A percentile compares a stretch with the other conserved stretches of the same genome.
phyloP scores from a whole-genome alignment of 2,329 filamentous ascomycete species.

The Monilinia polystroma region DNA sequence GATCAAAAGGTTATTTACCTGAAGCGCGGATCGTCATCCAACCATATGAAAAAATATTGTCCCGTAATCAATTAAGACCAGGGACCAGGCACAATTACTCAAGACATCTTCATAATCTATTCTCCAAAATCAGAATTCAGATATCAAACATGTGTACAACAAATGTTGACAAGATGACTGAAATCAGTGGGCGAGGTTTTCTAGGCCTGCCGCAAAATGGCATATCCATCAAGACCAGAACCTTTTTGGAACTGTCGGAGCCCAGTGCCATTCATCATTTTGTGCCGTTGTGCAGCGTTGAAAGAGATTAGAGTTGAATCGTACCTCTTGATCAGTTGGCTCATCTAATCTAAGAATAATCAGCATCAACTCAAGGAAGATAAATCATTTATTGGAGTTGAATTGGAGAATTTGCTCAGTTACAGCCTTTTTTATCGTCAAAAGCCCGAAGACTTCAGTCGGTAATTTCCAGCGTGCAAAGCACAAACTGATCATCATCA shows the following conservation, averaged over 20 bases:
- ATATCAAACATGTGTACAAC: conserved; percentile 15
- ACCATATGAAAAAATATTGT: neutral
- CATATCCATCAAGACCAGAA: conserved; percentile 72
- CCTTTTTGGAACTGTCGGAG: conserved; percentile 65
- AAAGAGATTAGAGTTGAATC: conserved; percentile 2
- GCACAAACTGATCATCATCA: conserved; percentile 42
- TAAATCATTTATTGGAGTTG: neutral
- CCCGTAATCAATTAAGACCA: conserved; percentile 3
- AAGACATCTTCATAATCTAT: neutral
- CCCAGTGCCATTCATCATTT: conserved; percentile 96
- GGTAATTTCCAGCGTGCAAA: conserved; percentile 86
- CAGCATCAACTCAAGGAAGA: conserved; percentile 5
- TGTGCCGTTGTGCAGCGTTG: conserved; percentile 27
- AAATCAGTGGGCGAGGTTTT: conserved; percentile 99
- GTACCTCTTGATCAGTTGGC: conserved; percentile 27
- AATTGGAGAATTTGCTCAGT: conserved; percentile 57
- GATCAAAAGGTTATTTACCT: conserved; percentile 29
- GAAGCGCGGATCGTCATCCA: neutral
- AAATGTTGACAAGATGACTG: conserved; percentile 26
- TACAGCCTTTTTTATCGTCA: conserved; percentile 86
- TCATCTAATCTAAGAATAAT: conserved; percentile 19
- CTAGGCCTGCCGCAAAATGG: conserved; percentile 96
- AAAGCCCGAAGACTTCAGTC: conserved; percentile 68
- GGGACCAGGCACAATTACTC: neutral
- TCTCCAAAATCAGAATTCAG: conserved; percentile 18